Evolutionary conservation across 2,329 filamentous ascomycete genomes (phyloP), one percentile per base, ranked within the genome.

Genomic region (Diaporthe longicolla): DNA sequence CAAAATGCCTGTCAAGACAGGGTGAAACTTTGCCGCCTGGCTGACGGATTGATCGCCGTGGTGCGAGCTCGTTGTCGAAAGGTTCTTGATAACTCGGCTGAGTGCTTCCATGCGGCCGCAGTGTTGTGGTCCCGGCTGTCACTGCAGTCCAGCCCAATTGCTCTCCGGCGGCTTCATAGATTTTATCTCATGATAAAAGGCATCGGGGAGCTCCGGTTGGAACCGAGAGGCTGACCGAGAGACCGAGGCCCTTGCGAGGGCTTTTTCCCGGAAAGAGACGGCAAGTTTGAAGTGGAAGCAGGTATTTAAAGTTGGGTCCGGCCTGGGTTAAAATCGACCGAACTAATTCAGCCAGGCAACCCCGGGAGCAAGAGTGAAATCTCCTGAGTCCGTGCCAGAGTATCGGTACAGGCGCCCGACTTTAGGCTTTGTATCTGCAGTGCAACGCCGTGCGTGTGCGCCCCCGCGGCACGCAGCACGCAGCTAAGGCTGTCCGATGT

Each of bases 401-500:
- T 55, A 61, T 63, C 70, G 57, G 70, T 63, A 63, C 57, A 63
- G 57, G n/a, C 24, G 45, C 37, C 40, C 37, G 71, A 73, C 71
- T 54, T 59, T 48, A 37, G 43, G n/a, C 43, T 73, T 24, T 50
- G 63, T 70, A 52, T 48, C 73, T 72, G 73, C 73, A 73, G 63
- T 74, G 73, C 73, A 74, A 74, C 73, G 61, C 70, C 55, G 57
- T 63, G 55, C 55, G 45, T 52, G 55, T 66, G 55, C 63, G 48
- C 48, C 73, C 57, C 48, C 48, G 63, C 63, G 70, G 70, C 54
- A 54, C 45, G 43, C 45, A 63, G 40, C 54, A 58, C 35, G 59
- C 29, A 69, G 63, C 54, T n/a, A 74, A 72, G 55, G 63, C 54
- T 66, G 70, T 61, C 50, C 19, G 68, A 52, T 66, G 69, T 57